phyloP scores from a whole-genome alignment of 345 rosid genomes.

The Limnanthes douglasii region DNA sequence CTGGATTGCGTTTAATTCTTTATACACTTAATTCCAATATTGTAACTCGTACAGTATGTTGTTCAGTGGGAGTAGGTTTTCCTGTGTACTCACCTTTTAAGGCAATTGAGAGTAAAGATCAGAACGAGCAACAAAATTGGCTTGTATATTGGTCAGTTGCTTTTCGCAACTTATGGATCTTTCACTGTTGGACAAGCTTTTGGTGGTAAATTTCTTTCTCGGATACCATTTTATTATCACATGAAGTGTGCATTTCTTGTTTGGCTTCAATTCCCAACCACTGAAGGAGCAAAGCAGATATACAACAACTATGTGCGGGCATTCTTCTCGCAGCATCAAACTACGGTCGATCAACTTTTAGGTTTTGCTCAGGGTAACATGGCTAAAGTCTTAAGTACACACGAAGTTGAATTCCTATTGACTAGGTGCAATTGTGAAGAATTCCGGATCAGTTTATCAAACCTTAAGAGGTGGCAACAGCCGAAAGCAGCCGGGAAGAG shows the following conservation, averaged over 20 bases:
- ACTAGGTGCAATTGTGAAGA: conserved; percentile 12
- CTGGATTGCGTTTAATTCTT: conserved; percentile 41
- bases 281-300: conserved; percentile 21
- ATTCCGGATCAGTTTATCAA: conserved; percentile 18
- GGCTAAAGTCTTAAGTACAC: conserved; percentile 15
- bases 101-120: conserved; percentile 41
- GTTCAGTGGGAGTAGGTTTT: conserved; percentile 37
- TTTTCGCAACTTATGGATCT: conserved; percentile 56
- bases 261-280: conserved; percentile 39
- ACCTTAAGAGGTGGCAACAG: too few species aligned
- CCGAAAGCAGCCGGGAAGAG: too few species aligned
- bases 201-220: conserved; percentile 34
- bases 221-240: conserved; percentile 39
- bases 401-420: conserved; percentile 19
- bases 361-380: conserved; percentile 18
- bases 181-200: conserved; percentile 38
- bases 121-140: conserved; percentile 34
- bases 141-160: conserved; percentile 50
- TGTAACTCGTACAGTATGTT: conserved; percentile 47
- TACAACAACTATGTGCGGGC: conserved; percentile 31
- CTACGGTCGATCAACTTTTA: conserved; percentile 18
- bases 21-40: conserved; percentile 29
- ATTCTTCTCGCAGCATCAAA: conserved; percentile 27
- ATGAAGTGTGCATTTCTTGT: conserved; percentile 37
- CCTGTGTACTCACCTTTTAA: conserved; percentile 57